These are phyloP conservation scores for Reticulascus tulasneorum DNA, from an alignment of 2,329 filamentous ascomycete species.

Conservation along the genomic window DNA sequence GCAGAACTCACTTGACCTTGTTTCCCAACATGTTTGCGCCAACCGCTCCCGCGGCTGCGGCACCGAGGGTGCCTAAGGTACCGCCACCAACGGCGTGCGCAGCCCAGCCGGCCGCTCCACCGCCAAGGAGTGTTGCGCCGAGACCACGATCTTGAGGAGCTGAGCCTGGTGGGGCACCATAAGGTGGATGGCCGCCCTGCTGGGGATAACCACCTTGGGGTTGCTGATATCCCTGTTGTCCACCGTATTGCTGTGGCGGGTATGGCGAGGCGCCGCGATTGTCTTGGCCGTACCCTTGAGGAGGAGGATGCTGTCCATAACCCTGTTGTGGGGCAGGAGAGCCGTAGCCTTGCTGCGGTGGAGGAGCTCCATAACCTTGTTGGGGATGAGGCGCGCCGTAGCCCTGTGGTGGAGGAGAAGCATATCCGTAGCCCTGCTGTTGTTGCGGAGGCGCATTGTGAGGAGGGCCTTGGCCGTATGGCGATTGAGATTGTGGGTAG, in stretches of 20 bases:
- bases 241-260: constrained; percentile 16
- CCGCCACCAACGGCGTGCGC: constrained; percentile 52
- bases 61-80: constrained; percentile 45
- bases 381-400: not conserved
- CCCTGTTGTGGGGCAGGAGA: constrained; percentile 14
- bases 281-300: constrained; percentile 27
- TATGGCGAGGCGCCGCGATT: constrained; percentile 17
- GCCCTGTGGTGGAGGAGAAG: not conserved
- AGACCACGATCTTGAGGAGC: constrained; percentile 45
- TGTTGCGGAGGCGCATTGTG: constrained; percentile 13
- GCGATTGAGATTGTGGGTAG: constrained; percentile 15
- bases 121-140: constrained; percentile 49
- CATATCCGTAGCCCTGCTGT: too few species aligned
- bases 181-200: constrained; percentile 7
- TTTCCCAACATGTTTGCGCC: constrained; percentile 49
- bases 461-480: constrained; percentile 14
- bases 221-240: constrained; percentile 12
- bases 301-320: constrained; percentile 13
- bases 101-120: constrained; percentile 49
- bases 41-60: constrained; percentile 49
- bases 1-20: constrained; percentile 26
- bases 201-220: constrained; percentile 7
- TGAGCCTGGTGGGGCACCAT: constrained; percentile 17
- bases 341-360: constrained; percentile 9
- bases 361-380: constrained; percentile 14